Conservation (phyloP, 106 monocot species). For the Allium sativum region DNA sequence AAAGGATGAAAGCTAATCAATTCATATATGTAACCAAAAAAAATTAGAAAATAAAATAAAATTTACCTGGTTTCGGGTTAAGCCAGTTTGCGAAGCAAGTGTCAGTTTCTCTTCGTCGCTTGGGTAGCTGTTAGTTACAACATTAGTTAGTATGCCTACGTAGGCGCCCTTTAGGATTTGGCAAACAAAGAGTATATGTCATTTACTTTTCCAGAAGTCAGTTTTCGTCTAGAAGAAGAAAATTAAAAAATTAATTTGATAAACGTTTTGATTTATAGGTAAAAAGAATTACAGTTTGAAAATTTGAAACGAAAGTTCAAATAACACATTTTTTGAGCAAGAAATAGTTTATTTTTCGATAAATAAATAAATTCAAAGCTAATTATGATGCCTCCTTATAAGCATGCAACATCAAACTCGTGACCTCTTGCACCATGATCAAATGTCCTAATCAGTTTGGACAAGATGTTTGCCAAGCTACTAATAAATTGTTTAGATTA, state of each 20-base stretch:
- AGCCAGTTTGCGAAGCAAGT: constrained; percentile 49
- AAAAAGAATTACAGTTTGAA: background rate
- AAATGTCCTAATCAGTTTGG: too few relatives aligned
- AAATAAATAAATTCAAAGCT: background rate
- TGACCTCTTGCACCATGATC: too few relatives aligned
- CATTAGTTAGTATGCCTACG: background rate
- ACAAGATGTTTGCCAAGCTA: too few relatives aligned
- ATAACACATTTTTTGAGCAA: background rate
- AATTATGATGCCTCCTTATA: background rate
- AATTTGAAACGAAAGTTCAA: background rate
- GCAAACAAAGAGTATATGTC: background rate
- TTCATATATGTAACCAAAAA: too few relatives aligned
- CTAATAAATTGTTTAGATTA: background rate
- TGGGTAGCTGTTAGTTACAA: constrained; percentile 39
- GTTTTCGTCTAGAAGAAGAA: background rate
- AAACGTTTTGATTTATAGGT: background rate
- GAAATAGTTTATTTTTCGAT: background rate
- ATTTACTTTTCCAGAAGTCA: background rate
- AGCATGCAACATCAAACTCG: background rate
- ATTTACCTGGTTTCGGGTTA: constrained; percentile 53
- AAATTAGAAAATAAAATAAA: background rate
- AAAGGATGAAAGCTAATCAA: too few relatives aligned
- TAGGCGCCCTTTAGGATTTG: too few relatives aligned
- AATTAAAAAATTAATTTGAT: background rate
- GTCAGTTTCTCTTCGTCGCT: constrained; percentile 57